phyloP scores from a whole-genome alignment of 2,329 filamentous ascomycete species.

The Davidsoniella neocaledoniae region DNA sequence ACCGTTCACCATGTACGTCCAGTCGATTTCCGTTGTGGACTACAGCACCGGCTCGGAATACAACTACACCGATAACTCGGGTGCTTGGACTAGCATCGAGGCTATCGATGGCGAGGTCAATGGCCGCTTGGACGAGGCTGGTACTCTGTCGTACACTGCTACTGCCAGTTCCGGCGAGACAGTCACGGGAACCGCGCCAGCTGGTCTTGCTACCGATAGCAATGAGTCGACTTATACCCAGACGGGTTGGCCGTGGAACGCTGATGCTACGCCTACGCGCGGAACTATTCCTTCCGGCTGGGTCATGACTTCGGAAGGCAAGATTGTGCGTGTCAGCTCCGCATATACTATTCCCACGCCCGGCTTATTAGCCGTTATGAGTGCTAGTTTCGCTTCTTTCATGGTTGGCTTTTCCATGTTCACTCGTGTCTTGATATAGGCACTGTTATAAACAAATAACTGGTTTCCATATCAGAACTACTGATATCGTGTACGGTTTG shows the following conservation, averaged over 20 bases:
- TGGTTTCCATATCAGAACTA: too few species aligned
- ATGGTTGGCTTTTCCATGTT: neutral
- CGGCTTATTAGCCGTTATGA: slow-evolving; percentile 16
- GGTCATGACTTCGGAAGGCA: slow-evolving; percentile 62
- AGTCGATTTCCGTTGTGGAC: slow-evolving; percentile 61
- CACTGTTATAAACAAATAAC: neutral
- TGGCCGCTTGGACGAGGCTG: slow-evolving; percentile 42
- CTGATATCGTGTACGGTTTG: too few species aligned
- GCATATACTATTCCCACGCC: slow-evolving; percentile 25
- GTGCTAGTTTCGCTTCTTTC: slow-evolving; percentile 6
- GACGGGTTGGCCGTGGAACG: slow-evolving; percentile 54
- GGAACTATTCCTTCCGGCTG: slow-evolving; percentile 58
- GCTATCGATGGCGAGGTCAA: slow-evolving; percentile 67
- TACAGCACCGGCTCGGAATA: slow-evolving; percentile 87
- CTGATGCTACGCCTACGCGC: slow-evolving; percentile 33
- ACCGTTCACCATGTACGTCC: slow-evolving; percentile 74
- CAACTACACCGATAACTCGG: slow-evolving; percentile 60
- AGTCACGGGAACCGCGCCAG: slow-evolving; percentile 52
- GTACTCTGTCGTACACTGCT: slow-evolving; percentile 33
- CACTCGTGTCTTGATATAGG: neutral
- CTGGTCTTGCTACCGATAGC: slow-evolving; percentile 45
- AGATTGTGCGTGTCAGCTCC: slow-evolving; percentile 57
- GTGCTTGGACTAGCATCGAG: slow-evolving; percentile 66
- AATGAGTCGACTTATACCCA: slow-evolving; percentile 35
- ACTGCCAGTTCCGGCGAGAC: slow-evolving; percentile 37